Percentiles rank a stretch among this genome's conserved stretches.
Evolutionary conservation across 139 green algal genomes (phyloP).

Genomic region (Chlorella ohadii): DNA sequence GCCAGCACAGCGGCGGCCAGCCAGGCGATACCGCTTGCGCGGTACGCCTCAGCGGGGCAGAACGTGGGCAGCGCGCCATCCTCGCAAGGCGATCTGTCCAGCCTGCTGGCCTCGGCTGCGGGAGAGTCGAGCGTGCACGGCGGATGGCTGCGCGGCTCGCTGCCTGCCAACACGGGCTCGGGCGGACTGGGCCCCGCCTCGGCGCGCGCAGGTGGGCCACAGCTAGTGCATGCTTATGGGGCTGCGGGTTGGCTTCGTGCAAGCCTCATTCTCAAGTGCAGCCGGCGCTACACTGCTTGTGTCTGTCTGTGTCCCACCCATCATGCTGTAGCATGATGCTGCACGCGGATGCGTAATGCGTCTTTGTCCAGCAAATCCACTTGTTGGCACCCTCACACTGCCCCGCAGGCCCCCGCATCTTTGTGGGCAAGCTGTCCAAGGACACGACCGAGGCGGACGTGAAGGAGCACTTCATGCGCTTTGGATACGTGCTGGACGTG

Average conservation of each 20-base stretch:
- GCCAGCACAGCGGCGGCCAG: slow-evolving; percentile 12
- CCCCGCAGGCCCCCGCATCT: slow-evolving; percentile 82
- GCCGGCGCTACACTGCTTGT: too few species aligned
- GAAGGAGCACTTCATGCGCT: slow-evolving; percentile 85
- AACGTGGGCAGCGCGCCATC: background rate
- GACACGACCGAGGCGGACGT: slow-evolving; percentile 86
- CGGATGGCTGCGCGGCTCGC: slow-evolving; percentile 20
- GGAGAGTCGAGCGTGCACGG: slow-evolving; percentile 13
- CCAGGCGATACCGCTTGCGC: background rate
- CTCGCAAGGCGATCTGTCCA: slow-evolving; percentile 30
- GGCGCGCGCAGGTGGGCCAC: slow-evolving; percentile 25
- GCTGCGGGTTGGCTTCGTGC: too few species aligned
- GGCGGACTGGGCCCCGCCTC: slow-evolving; percentile 15
- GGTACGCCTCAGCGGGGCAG: background rate
- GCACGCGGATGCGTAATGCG: too few species aligned
- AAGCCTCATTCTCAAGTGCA: too few species aligned
- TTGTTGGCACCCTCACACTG: background rate
- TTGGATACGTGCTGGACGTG: slow-evolving; percentile 93
- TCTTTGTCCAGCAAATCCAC: too few species aligned
- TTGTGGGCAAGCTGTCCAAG: slow-evolving; percentile 90
- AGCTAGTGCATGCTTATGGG: too few species aligned
- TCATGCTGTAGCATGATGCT: too few species aligned
- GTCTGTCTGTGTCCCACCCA: too few species aligned
- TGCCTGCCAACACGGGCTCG: slow-evolving; percentile 12
- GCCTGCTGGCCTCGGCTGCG: slow-evolving; percentile 29